Percentiles rank a stretch among this genome's conserved stretches.
phyloP scores from a whole-genome alignment of 257 asterid species.

The Anisodus tanguticus region DNA sequence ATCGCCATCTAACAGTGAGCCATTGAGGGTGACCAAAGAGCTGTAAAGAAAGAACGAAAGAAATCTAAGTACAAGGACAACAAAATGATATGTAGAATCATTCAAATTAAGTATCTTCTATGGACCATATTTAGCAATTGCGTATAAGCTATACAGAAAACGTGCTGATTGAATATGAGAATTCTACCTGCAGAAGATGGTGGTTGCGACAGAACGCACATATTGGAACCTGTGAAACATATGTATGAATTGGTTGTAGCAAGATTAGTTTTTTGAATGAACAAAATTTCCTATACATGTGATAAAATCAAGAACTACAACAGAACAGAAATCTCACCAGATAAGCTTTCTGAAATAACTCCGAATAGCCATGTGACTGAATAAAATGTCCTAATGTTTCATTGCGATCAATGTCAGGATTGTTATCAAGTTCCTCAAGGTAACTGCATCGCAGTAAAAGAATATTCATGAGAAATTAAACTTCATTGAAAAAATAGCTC shows the following conservation, averaged over 20 bases:
- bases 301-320: background rate
- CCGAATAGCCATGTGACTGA: slow-evolving; percentile 73
- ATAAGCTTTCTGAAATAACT: slow-evolving; percentile 86
- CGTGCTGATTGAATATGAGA: background rate
- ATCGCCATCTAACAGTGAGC: slow-evolving; percentile 86
- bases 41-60: slow-evolving; percentile 44
- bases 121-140: background rate
- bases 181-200: slow-evolving; percentile 82
- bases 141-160: background rate
- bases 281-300: background rate
- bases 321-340: slow-evolving; percentile 60
- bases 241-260: background rate
- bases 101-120: background rate
- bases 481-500: background rate
- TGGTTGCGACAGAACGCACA: slow-evolving; percentile 93
- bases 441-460: slow-evolving; percentile 52
- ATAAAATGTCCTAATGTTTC: slow-evolving; percentile 81
- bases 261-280: background rate
- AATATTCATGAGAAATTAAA: background rate
- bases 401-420: slow-evolving; percentile 75
- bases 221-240: slow-evolving; percentile 64
- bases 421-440: slow-evolving; percentile 73
- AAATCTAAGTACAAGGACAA: background rate
- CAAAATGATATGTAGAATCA: background rate
- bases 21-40: slow-evolving; percentile 92